phyloP scores from a whole-genome alignment of 495 filamentous ascomycete genomes.

The Melanomma pulvis-pyrius region DNA sequence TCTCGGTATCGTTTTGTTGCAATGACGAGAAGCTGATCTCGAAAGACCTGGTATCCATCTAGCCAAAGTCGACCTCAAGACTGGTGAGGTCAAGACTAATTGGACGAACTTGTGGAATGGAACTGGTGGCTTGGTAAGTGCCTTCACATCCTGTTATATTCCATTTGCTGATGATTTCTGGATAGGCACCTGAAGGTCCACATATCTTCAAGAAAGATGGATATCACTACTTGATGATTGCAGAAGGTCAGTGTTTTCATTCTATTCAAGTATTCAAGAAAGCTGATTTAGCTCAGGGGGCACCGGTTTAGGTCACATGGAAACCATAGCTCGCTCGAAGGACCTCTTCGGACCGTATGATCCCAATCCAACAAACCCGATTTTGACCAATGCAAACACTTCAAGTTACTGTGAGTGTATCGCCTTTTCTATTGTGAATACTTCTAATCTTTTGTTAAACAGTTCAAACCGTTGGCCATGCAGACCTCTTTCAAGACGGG shows the following conservation, averaged over 20 bases:
- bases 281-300: slow-evolving; percentile 45
- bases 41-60: slow-evolving; percentile 44
- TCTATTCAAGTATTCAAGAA: neutral
- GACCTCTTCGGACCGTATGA: slow-evolving; percentile 60
- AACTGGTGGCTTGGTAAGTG: slow-evolving; percentile 46
- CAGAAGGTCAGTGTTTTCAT: slow-evolving; percentile 50
- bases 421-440: neutral
- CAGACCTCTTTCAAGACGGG: slow-evolving; percentile 54
- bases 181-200: slow-evolving; percentile 62
- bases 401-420: slow-evolving; percentile 44
- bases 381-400: slow-evolving; percentile 59
- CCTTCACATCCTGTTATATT: neutral
- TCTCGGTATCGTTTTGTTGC: neutral
- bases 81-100: slow-evolving; percentile 45
- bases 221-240: slow-evolving; percentile 70
- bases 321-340: slow-evolving; percentile 55
- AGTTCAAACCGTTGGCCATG: slow-evolving; percentile 56
- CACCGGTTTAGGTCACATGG: slow-evolving; percentile 59
- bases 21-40: slow-evolving; percentile 25
- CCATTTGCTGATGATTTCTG: neutral
- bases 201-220: slow-evolving; percentile 66
- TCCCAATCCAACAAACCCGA: slow-evolving; percentile 54
- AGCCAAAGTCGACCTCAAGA: slow-evolving; percentile 51
- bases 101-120: slow-evolving; percentile 58
- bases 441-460: neutral